Evolutionary conservation across 805 yeast genomes (phyloP).

Genomic region (Yamadazyma ubonensis): DNA sequence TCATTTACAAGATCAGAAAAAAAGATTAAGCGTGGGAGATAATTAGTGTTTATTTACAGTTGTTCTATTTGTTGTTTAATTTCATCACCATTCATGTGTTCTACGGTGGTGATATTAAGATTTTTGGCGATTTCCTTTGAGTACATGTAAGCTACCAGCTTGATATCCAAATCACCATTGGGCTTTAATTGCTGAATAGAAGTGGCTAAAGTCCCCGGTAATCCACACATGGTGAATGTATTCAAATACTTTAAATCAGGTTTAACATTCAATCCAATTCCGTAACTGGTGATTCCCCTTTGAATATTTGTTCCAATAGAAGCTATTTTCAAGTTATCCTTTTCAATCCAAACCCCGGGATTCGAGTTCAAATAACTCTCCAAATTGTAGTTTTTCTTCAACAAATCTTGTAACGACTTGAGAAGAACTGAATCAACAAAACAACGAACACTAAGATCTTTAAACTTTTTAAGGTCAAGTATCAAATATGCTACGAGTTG

Average conservation of each 20-base stretch:
- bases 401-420: slow-evolving; percentile 49
- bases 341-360: slow-evolving; percentile 85
- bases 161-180: slow-evolving; percentile 13
- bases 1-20: slow-evolving; percentile 19
- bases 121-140: slow-evolving; percentile 38
- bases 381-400: slow-evolving; percentile 41
- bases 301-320: slow-evolving; percentile 88
- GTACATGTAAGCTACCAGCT: slow-evolving; percentile 31
- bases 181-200: slow-evolving; percentile 27
- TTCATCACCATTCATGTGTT: slow-evolving; percentile 35
- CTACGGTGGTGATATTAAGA: slow-evolving; percentile 32
- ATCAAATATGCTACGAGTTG: slow-evolving; percentile 86
- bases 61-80: slow-evolving; percentile 14
- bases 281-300: slow-evolving; percentile 84
- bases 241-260: slow-evolving; percentile 76
- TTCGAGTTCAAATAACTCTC: slow-evolving; percentile 55
- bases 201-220: slow-evolving; percentile 51
- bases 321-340: slow-evolving; percentile 62
- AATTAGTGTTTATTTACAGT: too few species aligned
- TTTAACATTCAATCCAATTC: slow-evolving; percentile 74
- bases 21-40: slow-evolving; percentile 2
- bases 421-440: slow-evolving; percentile 63
- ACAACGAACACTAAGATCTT: slow-evolving; percentile 58
- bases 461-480: slow-evolving; percentile 57
- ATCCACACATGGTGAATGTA: slow-evolving; percentile 80